These are phyloP conservation scores for Scytalidium sp. DNA, from an alignment of 2,329 filamentous ascomycete species.

Conservation along the genomic window DNA sequence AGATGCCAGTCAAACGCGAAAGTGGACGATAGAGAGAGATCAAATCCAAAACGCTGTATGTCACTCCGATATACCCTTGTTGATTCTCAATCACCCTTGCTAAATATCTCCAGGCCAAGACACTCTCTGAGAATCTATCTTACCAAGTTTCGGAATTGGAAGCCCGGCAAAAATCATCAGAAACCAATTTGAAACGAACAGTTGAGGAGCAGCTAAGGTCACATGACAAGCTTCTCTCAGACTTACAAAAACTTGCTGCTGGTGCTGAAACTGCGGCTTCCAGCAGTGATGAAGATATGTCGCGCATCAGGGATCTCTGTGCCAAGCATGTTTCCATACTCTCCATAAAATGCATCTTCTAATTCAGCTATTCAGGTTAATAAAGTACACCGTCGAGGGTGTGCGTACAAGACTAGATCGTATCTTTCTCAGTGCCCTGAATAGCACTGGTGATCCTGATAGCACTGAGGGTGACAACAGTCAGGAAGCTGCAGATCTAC, in stretches of 20 bases:
- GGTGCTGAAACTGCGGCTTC: slow-evolving; percentile 53
- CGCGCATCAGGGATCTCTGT: slow-evolving; percentile 56
- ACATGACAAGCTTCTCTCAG: slow-evolving; percentile 63
- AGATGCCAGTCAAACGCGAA: slow-evolving; percentile 34
- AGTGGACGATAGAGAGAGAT: slow-evolving; percentile 37
- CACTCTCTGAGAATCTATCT: slow-evolving; percentile 43
- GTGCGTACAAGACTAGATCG: slow-evolving; percentile 53
- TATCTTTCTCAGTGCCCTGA: slow-evolving; percentile 49
- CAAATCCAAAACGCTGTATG: slow-evolving; percentile 41
- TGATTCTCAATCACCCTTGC: slow-evolving; percentile 5
- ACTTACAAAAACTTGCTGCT: slow-evolving; percentile 63
- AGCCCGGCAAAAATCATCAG: slow-evolving; percentile 45
- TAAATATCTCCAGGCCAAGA: slow-evolving; percentile 38
- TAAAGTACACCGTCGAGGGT: slow-evolving; percentile 55
- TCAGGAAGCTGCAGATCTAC: slow-evolving; percentile 46
- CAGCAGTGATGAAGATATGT: slow-evolving; percentile 50
- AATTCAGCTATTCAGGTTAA: slow-evolving; percentile 39
- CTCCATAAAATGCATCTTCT: not conserved
- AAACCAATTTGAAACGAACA: slow-evolving; percentile 43
- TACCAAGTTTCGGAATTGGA: slow-evolving; percentile 47
- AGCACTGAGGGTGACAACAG: slow-evolving; percentile 5
- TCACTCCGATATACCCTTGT: not conserved
- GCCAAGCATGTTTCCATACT: slow-evolving; percentile 38
- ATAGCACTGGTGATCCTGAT: slow-evolving; percentile 8
- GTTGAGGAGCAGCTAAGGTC: slow-evolving; percentile 50